These are phyloP conservation scores for Serendipita sp. DNA, from an alignment of 768 basidiomycete genomes.

Conservation along the genomic window DNA sequence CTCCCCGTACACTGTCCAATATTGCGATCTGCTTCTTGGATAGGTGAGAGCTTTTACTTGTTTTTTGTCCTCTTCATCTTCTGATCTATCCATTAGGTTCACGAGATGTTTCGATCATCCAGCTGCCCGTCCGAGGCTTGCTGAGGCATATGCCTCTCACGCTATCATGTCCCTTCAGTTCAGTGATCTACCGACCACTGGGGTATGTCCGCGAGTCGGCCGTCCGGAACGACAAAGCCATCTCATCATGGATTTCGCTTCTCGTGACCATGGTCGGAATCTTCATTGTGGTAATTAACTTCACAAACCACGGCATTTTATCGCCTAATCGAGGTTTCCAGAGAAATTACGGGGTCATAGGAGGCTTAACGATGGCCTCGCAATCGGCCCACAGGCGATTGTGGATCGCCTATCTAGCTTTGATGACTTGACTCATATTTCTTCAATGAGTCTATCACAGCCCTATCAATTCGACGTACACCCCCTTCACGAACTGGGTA, in stretches of 20 bases:
- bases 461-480: not conserved
- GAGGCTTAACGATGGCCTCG: too few relatives aligned
- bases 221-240: not conserved
- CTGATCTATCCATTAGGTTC: not conserved
- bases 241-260: not conserved
- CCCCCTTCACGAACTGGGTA: not conserved
- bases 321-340: not conserved
- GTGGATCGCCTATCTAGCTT: not conserved
- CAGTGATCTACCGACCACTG: not conserved
- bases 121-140: not conserved
- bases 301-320: too few relatives aligned
- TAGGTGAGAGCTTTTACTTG: not conserved
- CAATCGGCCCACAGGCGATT: not conserved
- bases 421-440: not conserved
- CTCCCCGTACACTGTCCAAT: not conserved
- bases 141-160: not conserved
- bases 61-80: not conserved
- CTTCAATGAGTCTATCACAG: not conserved
- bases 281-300: not conserved
- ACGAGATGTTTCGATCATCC: not conserved
- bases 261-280: not conserved
- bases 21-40: constrained; percentile 3
- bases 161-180: not conserved
- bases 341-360: too few relatives aligned
- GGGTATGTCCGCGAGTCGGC: not conserved